phyloP scores from a whole-genome alignment of 768 basidiomycete species.

The Suillus americanus region DNA sequence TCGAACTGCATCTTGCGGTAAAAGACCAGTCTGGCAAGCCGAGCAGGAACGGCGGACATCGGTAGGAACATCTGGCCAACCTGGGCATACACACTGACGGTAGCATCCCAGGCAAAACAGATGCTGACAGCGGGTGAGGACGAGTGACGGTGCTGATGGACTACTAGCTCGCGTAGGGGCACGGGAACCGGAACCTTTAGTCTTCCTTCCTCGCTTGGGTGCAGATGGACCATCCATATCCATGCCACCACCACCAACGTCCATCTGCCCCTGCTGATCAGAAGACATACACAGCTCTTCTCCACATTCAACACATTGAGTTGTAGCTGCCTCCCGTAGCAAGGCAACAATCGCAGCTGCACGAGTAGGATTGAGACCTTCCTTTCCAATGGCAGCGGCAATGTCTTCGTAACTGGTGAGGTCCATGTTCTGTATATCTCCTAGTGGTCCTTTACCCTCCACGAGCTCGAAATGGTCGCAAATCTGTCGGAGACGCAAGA shows the following conservation, averaged over 20 bases:
- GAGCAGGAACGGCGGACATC: slow-evolving; percentile 68
- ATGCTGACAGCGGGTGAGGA: slow-evolving; percentile 93
- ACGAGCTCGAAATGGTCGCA: slow-evolving; percentile 96
- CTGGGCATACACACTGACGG: slow-evolving; percentile 71
- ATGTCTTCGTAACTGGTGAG: slow-evolving; percentile 72
- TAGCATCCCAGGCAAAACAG: slow-evolving; percentile 90
- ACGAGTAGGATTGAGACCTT: slow-evolving; percentile 74
- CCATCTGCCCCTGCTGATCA: slow-evolving; percentile 38
- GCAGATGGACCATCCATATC: slow-evolving; percentile 52
- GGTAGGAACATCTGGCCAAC: slow-evolving; percentile 71
- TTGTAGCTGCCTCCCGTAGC: slow-evolving; percentile 81
- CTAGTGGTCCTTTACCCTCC: slow-evolving; percentile 57
- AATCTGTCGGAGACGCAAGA: slow-evolving; percentile 93
- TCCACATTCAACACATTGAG: slow-evolving; percentile 88
- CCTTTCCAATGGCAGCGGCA: slow-evolving; percentile 66
- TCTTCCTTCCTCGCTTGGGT: slow-evolving; percentile 51
- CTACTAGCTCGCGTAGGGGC: slow-evolving; percentile 73
- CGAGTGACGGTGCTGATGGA: slow-evolving; percentile 58
- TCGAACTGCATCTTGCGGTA: slow-evolving; percentile 77
- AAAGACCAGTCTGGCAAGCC: slow-evolving; percentile 71
- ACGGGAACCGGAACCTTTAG: slow-evolving; percentile 61
- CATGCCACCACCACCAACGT: slow-evolving; percentile 41
- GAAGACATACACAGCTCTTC: slow-evolving; percentile 61
- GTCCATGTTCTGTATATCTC: slow-evolving; percentile 47
- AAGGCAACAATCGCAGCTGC: slow-evolving; percentile 86